Evolutionary conservation across 257 asterid species (phyloP).

Genomic region (Linaria vulgaris): DNA sequence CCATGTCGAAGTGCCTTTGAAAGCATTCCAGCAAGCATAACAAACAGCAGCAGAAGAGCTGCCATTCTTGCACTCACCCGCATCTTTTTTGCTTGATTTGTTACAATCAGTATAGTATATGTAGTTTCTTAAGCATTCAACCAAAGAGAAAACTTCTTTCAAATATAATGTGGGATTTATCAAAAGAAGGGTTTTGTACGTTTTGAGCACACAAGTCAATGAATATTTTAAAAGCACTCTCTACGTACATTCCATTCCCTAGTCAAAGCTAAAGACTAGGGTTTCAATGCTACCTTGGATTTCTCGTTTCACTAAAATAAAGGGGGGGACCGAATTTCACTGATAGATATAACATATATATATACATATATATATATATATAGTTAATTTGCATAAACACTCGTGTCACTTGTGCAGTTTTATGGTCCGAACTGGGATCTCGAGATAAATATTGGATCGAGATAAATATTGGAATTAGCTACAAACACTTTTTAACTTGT

Average conservation of each 20-base stretch:
- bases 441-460: too few relatives aligned
- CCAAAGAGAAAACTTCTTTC: constrained; percentile 31
- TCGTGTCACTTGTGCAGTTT: constrained; percentile 33
- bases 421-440: not conserved
- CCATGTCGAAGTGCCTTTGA: constrained; percentile 36
- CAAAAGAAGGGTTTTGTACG: constrained; percentile 20
- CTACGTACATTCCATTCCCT: constrained; percentile 43
- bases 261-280: constrained; percentile 43
- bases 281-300: constrained; percentile 43
- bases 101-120: constrained; percentile 8
- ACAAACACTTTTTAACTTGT: too few relatives aligned
- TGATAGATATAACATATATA: too few relatives aligned
- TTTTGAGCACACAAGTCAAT: constrained; percentile 44
- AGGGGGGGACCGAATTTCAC: constrained; percentile 39
- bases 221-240: constrained; percentile 42
- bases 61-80: constrained; percentile 25
- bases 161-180: constrained; percentile 34
- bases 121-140: constrained; percentile 29
- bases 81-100: constrained; percentile 39
- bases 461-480: too few relatives aligned
- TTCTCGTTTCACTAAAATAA: constrained; percentile 48
- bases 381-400: constrained; percentile 12
- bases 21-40: constrained; percentile 31
- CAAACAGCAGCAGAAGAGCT: constrained; percentile 35
- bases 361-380: too few relatives aligned